Evolutionary conservation across 192 early-diverging fungal species (phyloP).

Genomic region (Allomyces macrogynus): DNA sequence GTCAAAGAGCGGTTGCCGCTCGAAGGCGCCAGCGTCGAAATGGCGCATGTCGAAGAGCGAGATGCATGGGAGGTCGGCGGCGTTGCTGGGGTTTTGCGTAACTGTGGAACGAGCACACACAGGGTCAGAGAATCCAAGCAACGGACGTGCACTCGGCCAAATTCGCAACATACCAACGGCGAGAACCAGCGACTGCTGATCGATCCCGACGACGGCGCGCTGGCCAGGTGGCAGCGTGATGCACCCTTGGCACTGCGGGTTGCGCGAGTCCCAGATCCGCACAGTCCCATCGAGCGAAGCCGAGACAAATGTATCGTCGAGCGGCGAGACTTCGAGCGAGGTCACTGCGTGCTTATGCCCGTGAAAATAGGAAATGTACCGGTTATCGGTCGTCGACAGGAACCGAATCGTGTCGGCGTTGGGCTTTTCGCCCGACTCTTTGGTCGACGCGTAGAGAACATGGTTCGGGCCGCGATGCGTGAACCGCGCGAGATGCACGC

Average conservation of each 20-base stretch:
- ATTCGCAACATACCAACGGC: slow-evolving; percentile 25
- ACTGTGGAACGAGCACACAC: slow-evolving; percentile 8
- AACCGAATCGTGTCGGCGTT: slow-evolving; percentile 48
- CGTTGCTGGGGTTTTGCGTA: not conserved
- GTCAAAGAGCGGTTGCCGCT: slow-evolving; percentile 1
- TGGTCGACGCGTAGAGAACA: slow-evolving; percentile 82
- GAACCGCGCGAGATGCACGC: slow-evolving; percentile 69
- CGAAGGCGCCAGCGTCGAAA: slow-evolving; percentile 2
- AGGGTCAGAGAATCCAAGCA: slow-evolving; percentile 7
- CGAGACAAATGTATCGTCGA: slow-evolving; percentile 67
- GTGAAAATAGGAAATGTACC: slow-evolving; percentile 77
- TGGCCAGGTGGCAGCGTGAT: slow-evolving; percentile 12
- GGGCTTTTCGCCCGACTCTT: slow-evolving; percentile 51
- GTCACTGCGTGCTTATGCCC: slow-evolving; percentile 64
- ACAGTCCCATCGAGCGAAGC: slow-evolving; percentile 55
- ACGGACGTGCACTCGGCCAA: not conserved
- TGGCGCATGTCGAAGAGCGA: slow-evolving; percentile 13
- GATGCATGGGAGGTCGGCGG: not conserved
- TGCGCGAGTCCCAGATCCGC: slow-evolving; percentile 65
- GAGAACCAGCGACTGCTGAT: slow-evolving; percentile 61
- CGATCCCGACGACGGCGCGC: slow-evolving; percentile 44
- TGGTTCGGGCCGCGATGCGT: slow-evolving; percentile 49
- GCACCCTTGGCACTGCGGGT: slow-evolving; percentile 31
- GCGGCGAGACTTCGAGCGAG: slow-evolving; percentile 58
- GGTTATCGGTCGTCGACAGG: slow-evolving; percentile 83